Percentiles rank a stretch among this genome's conserved stretches.
phyloP scores from a whole-genome alignment of 2,329 filamentous ascomycete species.

The Neopestalotiopsis sp. region DNA sequence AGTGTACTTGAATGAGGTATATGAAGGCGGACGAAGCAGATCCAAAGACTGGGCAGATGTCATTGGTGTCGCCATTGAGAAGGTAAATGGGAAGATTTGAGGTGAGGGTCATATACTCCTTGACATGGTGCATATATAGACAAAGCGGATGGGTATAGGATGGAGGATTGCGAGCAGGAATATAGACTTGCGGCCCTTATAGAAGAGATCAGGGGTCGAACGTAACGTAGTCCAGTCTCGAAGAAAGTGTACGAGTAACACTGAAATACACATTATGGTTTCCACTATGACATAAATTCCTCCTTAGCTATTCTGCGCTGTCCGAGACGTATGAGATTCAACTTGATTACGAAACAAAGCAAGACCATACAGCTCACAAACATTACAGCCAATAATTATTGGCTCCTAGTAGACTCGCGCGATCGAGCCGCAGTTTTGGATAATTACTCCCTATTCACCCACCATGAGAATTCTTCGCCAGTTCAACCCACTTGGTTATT shows the following conservation, averaged over 20 bases:
- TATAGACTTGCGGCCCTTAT: too few species aligned
- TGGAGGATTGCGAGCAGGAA: too few species aligned
- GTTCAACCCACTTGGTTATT: neutral
- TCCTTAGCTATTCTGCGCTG: too few species aligned
- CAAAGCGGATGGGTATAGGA: too few species aligned
- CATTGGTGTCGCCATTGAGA: slow-evolving; percentile 40
- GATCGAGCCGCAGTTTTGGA: too few species aligned
- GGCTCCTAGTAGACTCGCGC: neutral
- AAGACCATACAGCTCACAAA: neutral
- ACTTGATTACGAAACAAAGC: too few species aligned
- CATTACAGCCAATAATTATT: neutral
- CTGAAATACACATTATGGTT: neutral
- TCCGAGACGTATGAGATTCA: too few species aligned
- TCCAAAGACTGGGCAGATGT: slow-evolving; percentile 66
- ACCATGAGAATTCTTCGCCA: neutral
- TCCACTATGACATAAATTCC: too few species aligned
- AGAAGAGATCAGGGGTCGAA: too few species aligned
- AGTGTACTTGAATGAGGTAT: slow-evolving; percentile 55
- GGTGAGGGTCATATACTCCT: neutral
- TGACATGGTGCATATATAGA: too few species aligned
- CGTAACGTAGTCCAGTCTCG: neutral
- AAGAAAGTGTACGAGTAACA: neutral
- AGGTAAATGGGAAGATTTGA: neutral
- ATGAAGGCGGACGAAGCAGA: slow-evolving; percentile 54
- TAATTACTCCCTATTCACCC: neutral